Evolutionary conservation across 2,329 filamentous ascomycete species (phyloP).

Genomic region (Aspergillus sp.): DNA sequence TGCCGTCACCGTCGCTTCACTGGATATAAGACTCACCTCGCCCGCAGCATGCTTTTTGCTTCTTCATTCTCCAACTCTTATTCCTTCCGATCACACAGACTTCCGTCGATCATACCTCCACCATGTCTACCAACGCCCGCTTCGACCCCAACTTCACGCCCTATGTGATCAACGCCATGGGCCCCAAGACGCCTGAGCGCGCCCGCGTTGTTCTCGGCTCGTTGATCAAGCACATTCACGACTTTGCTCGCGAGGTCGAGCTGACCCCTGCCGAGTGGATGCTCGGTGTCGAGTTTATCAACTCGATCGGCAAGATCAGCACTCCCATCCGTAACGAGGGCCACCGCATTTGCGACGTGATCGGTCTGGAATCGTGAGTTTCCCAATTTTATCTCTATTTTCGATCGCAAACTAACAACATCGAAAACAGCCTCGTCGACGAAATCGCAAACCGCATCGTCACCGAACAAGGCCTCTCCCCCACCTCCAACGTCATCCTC

Average conservation of each 20-base stretch:
- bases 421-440: constrained; percentile 64
- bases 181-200: constrained; percentile 68
- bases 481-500: constrained; percentile 76
- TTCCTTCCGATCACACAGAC: neutral
- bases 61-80: constrained; percentile 5
- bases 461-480: constrained; percentile 63
- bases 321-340: constrained; percentile 73
- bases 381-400: neutral
- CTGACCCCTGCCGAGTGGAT: constrained; percentile 79
- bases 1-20: constrained; percentile 24
- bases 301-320: constrained; percentile 72
- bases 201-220: constrained; percentile 66
- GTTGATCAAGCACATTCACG: constrained; percentile 74
- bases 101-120: constrained; percentile 3
- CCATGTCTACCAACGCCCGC: constrained; percentile 28
- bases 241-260: constrained; percentile 78
- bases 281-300: constrained; percentile 74
- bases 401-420: constrained; percentile 15
- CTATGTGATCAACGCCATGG: constrained; percentile 73
- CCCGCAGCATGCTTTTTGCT: neutral
- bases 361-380: constrained; percentile 68
- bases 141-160: constrained; percentile 75
- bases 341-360: constrained; percentile 72
- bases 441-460: constrained; percentile 74
- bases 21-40: constrained; percentile 15